A percentile compares a stretch with the other conserved stretches of the same genome.
phyloP scores from a whole-genome alignment of 106 monocot species.

The Dendrobium chrysotoxum region DNA sequence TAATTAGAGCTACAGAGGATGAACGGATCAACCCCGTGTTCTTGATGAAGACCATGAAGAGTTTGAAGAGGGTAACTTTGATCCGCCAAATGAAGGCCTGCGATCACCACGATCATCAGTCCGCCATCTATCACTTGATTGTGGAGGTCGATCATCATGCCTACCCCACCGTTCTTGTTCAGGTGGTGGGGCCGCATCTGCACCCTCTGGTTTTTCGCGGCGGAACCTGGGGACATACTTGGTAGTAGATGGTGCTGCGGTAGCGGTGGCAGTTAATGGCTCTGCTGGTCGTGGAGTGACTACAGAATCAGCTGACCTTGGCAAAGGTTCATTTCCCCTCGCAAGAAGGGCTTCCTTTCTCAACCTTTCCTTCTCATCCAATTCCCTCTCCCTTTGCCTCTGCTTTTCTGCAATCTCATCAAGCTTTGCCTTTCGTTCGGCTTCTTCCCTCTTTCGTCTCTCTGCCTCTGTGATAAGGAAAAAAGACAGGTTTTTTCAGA shows the following conservation, averaged over 20 bases:
- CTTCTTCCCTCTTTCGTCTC: slow-evolving; percentile 77
- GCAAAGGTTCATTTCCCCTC: slow-evolving; percentile 15
- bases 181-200: slow-evolving; percentile 13
- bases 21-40: background rate
- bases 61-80: slow-evolving; percentile 35
- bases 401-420: slow-evolving; percentile 86
- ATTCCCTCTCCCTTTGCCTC: slow-evolving; percentile 76
- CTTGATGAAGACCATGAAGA: slow-evolving; percentile 50
- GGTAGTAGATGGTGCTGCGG: slow-evolving; percentile 7
- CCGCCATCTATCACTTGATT: slow-evolving; percentile 46
- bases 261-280: slow-evolving; percentile 26
- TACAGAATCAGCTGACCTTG: slow-evolving; percentile 17
- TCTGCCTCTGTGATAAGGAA: slow-evolving; percentile 58
- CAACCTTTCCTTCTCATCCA: slow-evolving; percentile 70
- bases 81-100: slow-evolving; percentile 21
- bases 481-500: too few species aligned
- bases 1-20: too few species aligned
- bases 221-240: slow-evolving; percentile 69
- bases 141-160: slow-evolving; percentile 26
- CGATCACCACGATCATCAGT: slow-evolving; percentile 31
- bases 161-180: slow-evolving; percentile 52
- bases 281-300: slow-evolving; percentile 7
- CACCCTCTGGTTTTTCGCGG: slow-evolving; percentile 7
- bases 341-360: slow-evolving; percentile 43
- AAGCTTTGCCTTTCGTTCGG: slow-evolving; percentile 79